Evolutionary conservation across 1,139 yeast species (phyloP).

Genomic region (Pichia sp.): DNA sequence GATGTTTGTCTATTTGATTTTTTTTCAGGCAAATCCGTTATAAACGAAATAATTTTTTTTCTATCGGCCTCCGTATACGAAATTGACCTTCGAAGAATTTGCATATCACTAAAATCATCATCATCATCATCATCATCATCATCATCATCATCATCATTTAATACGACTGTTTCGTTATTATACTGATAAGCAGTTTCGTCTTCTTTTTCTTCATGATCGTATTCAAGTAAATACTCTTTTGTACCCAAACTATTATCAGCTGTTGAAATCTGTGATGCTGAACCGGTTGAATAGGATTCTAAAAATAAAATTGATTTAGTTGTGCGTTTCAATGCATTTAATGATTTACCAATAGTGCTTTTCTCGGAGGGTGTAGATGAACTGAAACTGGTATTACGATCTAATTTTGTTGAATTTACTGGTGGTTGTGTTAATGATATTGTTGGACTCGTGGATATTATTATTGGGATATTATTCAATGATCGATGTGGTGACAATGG

Average conservation of each 20-base stretch:
- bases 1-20: not conserved
- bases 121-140: not conserved
- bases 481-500: slow-evolving; percentile 4
- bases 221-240: not conserved
- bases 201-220: not conserved
- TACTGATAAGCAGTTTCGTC: too few relatives aligned
- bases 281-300: slow-evolving; percentile 15
- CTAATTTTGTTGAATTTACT: not conserved
- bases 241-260: not conserved
- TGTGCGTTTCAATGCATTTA: slow-evolving; percentile 18
- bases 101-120: not conserved
- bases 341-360: slow-evolving; percentile 19
- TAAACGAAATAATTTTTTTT: slow-evolving; percentile 5
- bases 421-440: not conserved
- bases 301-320: slow-evolving; percentile 23
- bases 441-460: not conserved
- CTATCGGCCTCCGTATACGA: slow-evolving; percentile 14
- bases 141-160: not conserved
- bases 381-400: slow-evolving; percentile 8
- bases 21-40: not conserved
- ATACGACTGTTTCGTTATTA: too few relatives aligned
- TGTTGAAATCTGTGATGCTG: not conserved
- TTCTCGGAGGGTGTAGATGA: slow-evolving; percentile 17
- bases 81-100: slow-evolving; percentile 4
- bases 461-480: not conserved